Percentiles rank a stretch among this genome's conserved stretches.
phyloP scores from a whole-genome alignment of 352 stramenopile species.

The Phytophthora pini region DNA sequence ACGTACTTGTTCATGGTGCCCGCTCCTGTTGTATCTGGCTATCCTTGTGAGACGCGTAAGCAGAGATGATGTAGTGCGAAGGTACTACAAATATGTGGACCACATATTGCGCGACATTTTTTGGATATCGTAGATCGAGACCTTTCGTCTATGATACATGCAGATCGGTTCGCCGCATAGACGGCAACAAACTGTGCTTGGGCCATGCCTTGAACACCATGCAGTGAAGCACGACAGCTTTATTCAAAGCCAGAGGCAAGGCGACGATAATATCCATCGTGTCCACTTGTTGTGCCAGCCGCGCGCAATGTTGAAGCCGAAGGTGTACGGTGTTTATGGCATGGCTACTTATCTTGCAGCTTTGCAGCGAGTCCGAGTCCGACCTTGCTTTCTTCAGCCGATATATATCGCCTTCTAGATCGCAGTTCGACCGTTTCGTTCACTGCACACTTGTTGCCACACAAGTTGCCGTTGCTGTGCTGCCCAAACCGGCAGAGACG shows the following conservation, averaged over 20 bases:
- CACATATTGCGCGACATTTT: constrained; percentile 12
- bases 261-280: constrained; percentile 16
- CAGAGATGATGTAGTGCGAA: constrained; percentile 7
- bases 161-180: too few relatives aligned
- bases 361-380: constrained; percentile 18
- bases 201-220: not conserved
- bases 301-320: constrained; percentile 22
- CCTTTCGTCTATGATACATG: too few relatives aligned
- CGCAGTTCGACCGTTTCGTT: constrained; percentile 13
- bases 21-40: constrained; percentile 31
- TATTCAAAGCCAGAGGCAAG: not conserved
- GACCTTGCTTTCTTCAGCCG: constrained; percentile 13
- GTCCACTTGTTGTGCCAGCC: constrained; percentile 5
- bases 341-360: constrained; percentile 16
- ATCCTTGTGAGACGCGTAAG: constrained; percentile 38
- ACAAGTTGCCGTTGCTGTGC: not conserved
- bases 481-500: constrained; percentile 9
- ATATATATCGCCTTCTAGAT: constrained; percentile 27
- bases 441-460: constrained; percentile 1
- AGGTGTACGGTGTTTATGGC: constrained; percentile 20
- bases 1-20: constrained; percentile 57
- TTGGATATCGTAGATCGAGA: too few relatives aligned
- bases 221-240: not conserved
- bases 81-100: constrained; percentile 1
- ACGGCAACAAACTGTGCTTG: too few relatives aligned